Evolutionary conservation across 2,329 filamentous ascomycete genomes (phyloP).

Genomic region (Emergomyces orientalis): DNA sequence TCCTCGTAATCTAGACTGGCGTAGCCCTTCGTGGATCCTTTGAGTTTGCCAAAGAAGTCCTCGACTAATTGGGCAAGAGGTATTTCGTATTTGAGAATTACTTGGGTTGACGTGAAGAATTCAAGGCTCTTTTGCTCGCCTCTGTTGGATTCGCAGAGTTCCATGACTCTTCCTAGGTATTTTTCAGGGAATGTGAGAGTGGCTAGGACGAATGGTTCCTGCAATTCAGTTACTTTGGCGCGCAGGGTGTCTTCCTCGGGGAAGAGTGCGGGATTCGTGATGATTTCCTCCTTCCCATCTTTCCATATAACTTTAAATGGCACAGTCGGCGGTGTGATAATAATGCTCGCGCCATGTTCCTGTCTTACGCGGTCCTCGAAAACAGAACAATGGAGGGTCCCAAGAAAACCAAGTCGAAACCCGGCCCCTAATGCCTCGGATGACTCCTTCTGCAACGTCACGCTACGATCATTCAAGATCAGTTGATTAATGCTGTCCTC

Average conservation of each 20-base stretch:
- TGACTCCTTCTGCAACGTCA: conserved; percentile 87
- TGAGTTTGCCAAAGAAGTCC: conserved; percentile 94
- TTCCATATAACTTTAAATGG: conserved; percentile 77
- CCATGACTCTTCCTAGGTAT: conserved; percentile 88
- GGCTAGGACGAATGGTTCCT: conserved; percentile 66
- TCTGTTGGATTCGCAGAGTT: conserved; percentile 82
- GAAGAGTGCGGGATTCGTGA: conserved; percentile 81
- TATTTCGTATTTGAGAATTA: conserved; percentile 86
- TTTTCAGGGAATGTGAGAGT: conserved; percentile 90
- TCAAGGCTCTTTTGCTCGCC: conserved; percentile 79
- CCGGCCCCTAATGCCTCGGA: conserved; percentile 89
- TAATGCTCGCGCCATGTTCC: conserved; percentile 89
- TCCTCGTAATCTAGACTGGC: conserved; percentile 96
- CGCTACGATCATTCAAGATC: conserved; percentile 86
- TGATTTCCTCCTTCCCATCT: conserved; percentile 66
- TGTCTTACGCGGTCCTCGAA: conserved; percentile 92
- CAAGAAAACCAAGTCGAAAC: conserved; percentile 88
- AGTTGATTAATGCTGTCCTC: conserved; percentile 93
- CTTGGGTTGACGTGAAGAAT: conserved; percentile 85
- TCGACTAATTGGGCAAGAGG: conserved; percentile 86
- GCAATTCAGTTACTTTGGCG: conserved; percentile 50
- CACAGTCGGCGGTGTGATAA: conserved; percentile 92
- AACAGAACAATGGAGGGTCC: conserved; percentile 97
- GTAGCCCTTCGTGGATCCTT: conserved; percentile 88
- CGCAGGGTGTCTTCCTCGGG: conserved; percentile 58